Conservation (phyloP, 108 stramenopile genomes). For the Nannochloropsis granulata region DNA sequence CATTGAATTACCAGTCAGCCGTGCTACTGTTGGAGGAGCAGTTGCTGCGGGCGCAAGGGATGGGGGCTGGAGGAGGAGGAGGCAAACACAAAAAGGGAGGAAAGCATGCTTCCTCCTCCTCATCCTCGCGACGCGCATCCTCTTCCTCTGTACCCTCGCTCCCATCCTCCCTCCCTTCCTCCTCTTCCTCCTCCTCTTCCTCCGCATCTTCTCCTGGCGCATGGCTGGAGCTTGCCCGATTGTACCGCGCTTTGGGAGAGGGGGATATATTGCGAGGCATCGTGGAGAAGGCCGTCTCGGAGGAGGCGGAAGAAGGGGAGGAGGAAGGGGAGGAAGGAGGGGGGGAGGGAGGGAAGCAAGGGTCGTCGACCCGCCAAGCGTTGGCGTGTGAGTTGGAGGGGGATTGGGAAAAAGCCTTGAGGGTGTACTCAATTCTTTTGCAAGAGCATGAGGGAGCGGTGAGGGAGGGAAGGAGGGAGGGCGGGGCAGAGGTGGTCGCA, state of each 20-base stretch:
- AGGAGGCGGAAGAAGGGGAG: not conserved
- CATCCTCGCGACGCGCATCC: no score
- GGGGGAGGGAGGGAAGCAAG: not conserved
- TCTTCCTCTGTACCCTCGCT: no score
- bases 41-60: not conserved
- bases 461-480: not conserved
- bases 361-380: not conserved
- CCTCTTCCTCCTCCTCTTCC: not conserved
- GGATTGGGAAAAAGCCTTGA: not conserved
- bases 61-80: not conserved
- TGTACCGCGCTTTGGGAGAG: slow-evolving; percentile 31
- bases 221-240: slow-evolving; percentile 34
- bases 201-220: not conserved
- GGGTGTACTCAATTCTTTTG: not conserved
- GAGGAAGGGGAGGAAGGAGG: not conserved
- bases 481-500: not conserved
- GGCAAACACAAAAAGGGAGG: not conserved
- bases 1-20: not conserved
- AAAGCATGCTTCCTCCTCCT: no score
- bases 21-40: slow-evolving; percentile 1
- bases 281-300: slow-evolving; percentile 1
- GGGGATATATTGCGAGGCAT: slow-evolving; percentile 30
- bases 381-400: not conserved
- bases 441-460: not conserved
- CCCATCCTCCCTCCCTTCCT: no score